A percentile compares a stretch with the other conserved stretches of the same genome.
Evolutionary conservation across 2,329 filamentous ascomycete species (phyloP).

Genomic region (Cyphellophora attinorum): DNA sequence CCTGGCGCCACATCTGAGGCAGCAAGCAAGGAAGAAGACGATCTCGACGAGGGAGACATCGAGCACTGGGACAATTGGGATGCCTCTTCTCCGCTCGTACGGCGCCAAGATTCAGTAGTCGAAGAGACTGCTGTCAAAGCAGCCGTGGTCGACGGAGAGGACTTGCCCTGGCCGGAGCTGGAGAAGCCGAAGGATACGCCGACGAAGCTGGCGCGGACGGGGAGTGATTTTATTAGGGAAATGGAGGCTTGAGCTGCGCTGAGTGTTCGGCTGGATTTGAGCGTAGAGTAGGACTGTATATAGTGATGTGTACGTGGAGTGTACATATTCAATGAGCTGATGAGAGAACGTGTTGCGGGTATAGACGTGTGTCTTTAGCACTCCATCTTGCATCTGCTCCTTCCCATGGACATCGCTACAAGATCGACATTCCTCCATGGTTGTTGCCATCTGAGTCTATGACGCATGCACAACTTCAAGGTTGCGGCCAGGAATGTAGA

Average conservation of each 20-base stretch:
- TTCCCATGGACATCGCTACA: not conserved
- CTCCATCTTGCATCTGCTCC: not conserved
- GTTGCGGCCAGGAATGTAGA: no score
- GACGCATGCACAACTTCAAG: not conserved
- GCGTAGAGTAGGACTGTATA: no score
- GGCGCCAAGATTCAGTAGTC: not conserved
- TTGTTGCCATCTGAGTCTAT: not conserved
- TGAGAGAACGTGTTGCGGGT: no score
- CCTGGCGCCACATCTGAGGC: no score
- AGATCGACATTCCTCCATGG: not conserved
- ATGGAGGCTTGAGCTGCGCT: conserved; percentile 61
- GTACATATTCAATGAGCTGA: no score
- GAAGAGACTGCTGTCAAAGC: not conserved
- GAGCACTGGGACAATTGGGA: conserved; percentile 50
- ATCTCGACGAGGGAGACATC: conserved; percentile 33
- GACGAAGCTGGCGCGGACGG: conserved; percentile 68
- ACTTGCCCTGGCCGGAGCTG: conserved; percentile 56
- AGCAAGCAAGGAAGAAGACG: no score
- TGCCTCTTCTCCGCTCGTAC: conserved; percentile 25
- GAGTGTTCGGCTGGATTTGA: no score
- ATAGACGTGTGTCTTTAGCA: no score
- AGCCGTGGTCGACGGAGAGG: not conserved
- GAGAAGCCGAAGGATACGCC: conserved; percentile 64
- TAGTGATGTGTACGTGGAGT: no score
- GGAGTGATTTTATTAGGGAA: conserved; percentile 79